Percentiles rank a stretch among this genome's conserved stretches.
phyloP scores from a whole-genome alignment of 2,329 filamentous ascomycete genomes.

The Exophiala sideris region DNA sequence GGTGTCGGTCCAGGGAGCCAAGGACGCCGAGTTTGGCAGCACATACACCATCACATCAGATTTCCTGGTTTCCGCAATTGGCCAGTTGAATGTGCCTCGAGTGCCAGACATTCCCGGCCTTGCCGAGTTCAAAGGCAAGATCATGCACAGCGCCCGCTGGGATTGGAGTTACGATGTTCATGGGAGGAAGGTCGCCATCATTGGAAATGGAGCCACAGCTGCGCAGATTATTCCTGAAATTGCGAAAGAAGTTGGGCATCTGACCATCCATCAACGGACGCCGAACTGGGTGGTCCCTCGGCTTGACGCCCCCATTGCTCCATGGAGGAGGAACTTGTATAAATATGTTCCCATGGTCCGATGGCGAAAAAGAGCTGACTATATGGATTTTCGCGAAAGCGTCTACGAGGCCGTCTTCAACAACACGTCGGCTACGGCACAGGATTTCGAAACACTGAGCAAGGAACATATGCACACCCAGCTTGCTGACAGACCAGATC shows the following conservation, averaged over 20 bases:
- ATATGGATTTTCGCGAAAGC: constrained; percentile 56
- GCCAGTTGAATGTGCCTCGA: constrained; percentile 55
- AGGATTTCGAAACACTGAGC: constrained; percentile 39
- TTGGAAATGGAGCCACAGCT: constrained; percentile 60
- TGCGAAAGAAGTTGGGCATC: constrained; percentile 46
- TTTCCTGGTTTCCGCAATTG: constrained; percentile 57
- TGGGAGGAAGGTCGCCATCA: constrained; percentile 56
- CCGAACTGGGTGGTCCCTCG: constrained; percentile 60
- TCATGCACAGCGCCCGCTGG: constrained; percentile 35
- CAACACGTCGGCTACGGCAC: constrained; percentile 38
- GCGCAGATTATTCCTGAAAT: constrained; percentile 59
- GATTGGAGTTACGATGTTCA: constrained; percentile 53
- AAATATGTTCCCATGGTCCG: constrained; percentile 51
- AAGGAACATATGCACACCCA: constrained; percentile 43
- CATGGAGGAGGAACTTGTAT: constrained; percentile 42
- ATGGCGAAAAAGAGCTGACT: constrained; percentile 47
- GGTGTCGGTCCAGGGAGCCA: constrained; percentile 47
- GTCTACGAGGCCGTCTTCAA: constrained; percentile 45
- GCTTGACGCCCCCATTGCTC: constrained; percentile 46
- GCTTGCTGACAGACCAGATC: constrained; percentile 47
- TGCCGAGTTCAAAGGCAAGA: constrained; percentile 31
- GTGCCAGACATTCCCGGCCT: constrained; percentile 33
- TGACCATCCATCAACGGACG: constrained; percentile 57
- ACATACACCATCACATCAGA: constrained; percentile 54
- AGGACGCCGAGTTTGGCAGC: constrained; percentile 54